phyloP scores from a whole-genome alignment of 768 basidiomycete genomes.

The Thelephora aurantiotincta region DNA sequence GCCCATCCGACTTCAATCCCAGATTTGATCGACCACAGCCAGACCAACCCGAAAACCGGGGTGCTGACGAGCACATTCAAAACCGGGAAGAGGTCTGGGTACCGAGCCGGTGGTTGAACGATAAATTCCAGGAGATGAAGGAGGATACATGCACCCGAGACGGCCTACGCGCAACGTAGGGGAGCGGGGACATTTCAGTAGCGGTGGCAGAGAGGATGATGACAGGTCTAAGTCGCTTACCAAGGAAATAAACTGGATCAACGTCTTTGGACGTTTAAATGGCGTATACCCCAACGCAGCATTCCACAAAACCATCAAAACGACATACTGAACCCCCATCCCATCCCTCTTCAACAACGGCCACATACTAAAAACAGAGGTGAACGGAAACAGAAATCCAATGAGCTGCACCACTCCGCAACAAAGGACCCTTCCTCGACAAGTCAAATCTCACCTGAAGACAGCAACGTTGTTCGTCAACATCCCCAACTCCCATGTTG shows the following conservation, averaged over 20 bases:
- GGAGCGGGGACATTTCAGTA: neutral
- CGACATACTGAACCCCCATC: constrained; percentile 59
- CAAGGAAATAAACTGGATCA: constrained; percentile 38
- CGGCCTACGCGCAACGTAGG: constrained; percentile 21
- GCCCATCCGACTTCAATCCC: constrained; percentile 75
- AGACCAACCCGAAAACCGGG: constrained; percentile 68
- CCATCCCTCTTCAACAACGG: constrained; percentile 75
- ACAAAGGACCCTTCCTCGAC: neutral
- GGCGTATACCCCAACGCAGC: constrained; percentile 68
- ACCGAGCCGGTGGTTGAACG: constrained; percentile 51
- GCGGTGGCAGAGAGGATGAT: neutral
- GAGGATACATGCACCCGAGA: constrained; percentile 37
- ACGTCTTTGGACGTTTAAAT: constrained; percentile 29
- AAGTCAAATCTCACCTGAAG: constrained; percentile 64
- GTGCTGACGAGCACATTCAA: constrained; percentile 74
- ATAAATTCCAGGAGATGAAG: constrained; percentile 56
- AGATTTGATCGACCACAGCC: constrained; percentile 82
- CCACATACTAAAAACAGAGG: constrained; percentile 65
- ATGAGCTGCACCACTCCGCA: neutral
- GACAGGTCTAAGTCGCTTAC: constrained; percentile 20
- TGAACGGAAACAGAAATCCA: too few relatives aligned
- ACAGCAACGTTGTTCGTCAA: constrained; percentile 73
- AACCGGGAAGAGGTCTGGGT: constrained; percentile 78
- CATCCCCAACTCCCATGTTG: constrained; percentile 54
- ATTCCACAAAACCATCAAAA: constrained; percentile 67